Evolutionary conservation across 805 yeast species (phyloP).

Genomic region (Teunomyces tritomae): DNA sequence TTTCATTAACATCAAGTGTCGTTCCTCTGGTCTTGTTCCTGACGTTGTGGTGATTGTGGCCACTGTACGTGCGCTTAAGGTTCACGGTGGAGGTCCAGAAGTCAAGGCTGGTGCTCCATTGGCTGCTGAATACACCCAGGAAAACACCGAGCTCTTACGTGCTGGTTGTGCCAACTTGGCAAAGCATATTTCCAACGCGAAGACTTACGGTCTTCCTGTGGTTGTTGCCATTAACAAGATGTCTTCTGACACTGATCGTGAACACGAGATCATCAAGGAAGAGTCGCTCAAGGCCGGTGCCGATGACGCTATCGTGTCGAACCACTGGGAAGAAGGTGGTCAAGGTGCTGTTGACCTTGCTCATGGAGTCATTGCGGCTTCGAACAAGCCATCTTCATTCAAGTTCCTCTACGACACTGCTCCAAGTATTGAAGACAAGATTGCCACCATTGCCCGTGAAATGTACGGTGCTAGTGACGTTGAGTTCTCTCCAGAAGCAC

Average conservation of each 20-base stretch:
- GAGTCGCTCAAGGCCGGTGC: conserved; percentile 78
- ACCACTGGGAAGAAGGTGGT: conserved; percentile 90
- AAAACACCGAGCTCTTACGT: conserved; percentile 65
- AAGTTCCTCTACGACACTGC: conserved; percentile 58
- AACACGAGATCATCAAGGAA: conserved; percentile 64
- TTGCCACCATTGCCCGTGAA: conserved; percentile 63
- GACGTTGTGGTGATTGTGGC: conserved; percentile 80
- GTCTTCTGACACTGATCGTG: conserved; percentile 68
- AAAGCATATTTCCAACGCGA: conserved; percentile 74
- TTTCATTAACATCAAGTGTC: conserved; percentile 77
- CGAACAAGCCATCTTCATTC: conserved; percentile 39
- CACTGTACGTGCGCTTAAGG: conserved; percentile 78
- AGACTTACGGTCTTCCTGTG: conserved; percentile 70
- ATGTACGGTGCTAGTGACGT: conserved; percentile 78
- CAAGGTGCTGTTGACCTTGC: conserved; percentile 75
- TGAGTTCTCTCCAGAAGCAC: conserved; percentile 67
- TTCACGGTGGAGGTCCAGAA: conserved; percentile 88
- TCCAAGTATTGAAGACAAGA: conserved; percentile 65
- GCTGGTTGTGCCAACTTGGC: conserved; percentile 73
- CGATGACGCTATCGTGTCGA: conserved; percentile 70
- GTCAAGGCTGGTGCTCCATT: conserved; percentile 82
- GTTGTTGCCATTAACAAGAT: conserved; percentile 81
- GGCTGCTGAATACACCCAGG: conserved; percentile 69
- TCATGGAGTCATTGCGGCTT: conserved; percentile 62
- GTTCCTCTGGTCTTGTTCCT: conserved; percentile 76